Evolutionary conservation across 129 eudicot genomes (phyloP), one percentile per base, ranked within the genome.

Genomic region (Artemisia annua): DNA sequence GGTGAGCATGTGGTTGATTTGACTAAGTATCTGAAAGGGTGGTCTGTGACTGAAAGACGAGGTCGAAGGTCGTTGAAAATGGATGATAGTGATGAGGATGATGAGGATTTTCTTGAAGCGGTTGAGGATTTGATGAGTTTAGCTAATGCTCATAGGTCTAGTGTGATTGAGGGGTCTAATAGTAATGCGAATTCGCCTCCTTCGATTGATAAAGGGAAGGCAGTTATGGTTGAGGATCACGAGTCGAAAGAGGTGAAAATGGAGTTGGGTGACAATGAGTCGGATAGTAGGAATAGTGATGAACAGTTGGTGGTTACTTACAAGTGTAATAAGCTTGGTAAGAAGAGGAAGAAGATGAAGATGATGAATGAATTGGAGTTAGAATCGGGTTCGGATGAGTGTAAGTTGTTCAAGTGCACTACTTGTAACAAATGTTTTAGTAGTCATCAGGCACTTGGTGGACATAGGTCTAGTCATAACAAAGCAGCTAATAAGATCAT

Each of bases 401-500:
- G 80, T 55, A 85, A 85, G 62, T 86, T 78, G 62, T 86, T 78
- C 80, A 83, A 67, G 66, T 88, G 96, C 72, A 78, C 24, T 66
- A 81, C 80, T 16, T 88, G 96, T 73, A 57, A 74, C 30, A 88
- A 74, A 76, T 51, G 82, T 54, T 88, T 88, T 67, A n/a, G 84
- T 4, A 78, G 63, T 24, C 85, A 76, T 66, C 96, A 83, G 63
- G 96, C 91, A 60, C 56, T 88, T 30, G 96, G 96, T 62, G 91
- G 96, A 7, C 96, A 88, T 28, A 85, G 69, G 71, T 79, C 91
- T 0, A 82, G 89, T 75, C 96, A 86, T 57, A 81, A 86, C 24
- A 88, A 88, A 30, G 18, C 74, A 32, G 44, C 9, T 11, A 8
- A 7, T 39, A 88, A 63, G 82, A 2, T 79, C 2, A 35, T 61